These are phyloP conservation scores for Fragilaria radians DNA, from an alignment of 108 stramenopile species.

Conservation along the genomic window DNA sequence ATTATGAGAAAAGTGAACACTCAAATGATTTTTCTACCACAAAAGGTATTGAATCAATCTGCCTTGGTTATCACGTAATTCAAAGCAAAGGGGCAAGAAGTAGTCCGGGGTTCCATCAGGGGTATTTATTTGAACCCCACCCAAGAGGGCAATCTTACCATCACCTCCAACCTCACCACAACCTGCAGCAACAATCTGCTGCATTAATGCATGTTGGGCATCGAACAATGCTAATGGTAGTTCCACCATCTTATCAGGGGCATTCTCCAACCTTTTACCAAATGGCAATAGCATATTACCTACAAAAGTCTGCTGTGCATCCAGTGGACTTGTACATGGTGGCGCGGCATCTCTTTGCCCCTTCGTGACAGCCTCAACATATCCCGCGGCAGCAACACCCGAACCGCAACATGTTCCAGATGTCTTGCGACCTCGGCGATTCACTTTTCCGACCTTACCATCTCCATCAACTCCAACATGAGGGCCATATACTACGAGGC, in stretches of 20 bases:
- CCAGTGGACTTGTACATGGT: conserved; percentile 22
- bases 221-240: conserved; percentile 25
- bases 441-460: conserved; percentile 48
- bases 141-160: conserved; percentile 41
- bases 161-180: conserved; percentile 33
- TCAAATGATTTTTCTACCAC: too few species aligned
- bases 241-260: conserved; percentile 26
- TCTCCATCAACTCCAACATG: conserved; percentile 51
- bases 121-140: conserved; percentile 62
- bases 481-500: conserved; percentile 52
- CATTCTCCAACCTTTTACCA: conserved; percentile 31
- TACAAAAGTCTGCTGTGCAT: conserved; percentile 53
- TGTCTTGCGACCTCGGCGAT: conserved; percentile 39
- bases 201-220: conserved; percentile 15
- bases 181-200: conserved; percentile 36
- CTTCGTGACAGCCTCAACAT: conserved; percentile 29
- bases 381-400: conserved; percentile 38
- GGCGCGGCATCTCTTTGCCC: conserved; percentile 20
- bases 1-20: too few species aligned
- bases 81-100: conserved; percentile 52
- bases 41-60: not conserved
- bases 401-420: conserved; percentile 45
- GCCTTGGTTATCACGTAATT: conserved; percentile 29
- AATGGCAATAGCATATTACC: conserved; percentile 34
- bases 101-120: conserved; percentile 35